Conservation (phyloP, 495 filamentous ascomycete species). For the Penicillium paradoxum region DNA sequence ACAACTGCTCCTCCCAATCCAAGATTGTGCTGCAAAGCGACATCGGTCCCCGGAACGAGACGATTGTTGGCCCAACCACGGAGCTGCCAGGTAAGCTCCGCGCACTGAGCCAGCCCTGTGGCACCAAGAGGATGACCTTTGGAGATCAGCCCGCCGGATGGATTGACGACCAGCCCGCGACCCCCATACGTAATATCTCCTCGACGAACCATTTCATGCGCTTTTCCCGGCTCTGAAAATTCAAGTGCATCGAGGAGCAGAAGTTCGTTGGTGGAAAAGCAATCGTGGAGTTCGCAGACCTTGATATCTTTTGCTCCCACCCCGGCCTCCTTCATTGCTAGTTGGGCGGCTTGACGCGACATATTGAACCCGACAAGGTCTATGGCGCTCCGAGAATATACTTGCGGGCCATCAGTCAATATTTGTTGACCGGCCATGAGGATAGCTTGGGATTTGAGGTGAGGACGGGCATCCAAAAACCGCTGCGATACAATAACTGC, state of each 20-base stretch:
- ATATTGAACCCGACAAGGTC: constrained; percentile 85
- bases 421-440: constrained; percentile 81
- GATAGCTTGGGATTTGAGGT: constrained; percentile 72
- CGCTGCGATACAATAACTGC: constrained; percentile 80
- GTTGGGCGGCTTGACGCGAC: constrained; percentile 62
- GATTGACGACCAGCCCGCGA: constrained; percentile 72
- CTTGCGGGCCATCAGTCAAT: constrained; percentile 67
- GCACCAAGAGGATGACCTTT: constrained; percentile 94
- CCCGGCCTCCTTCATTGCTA: constrained; percentile 68
- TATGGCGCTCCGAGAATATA: constrained; percentile 73
- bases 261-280: constrained; percentile 92
- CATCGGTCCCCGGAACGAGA: constrained; percentile 56
- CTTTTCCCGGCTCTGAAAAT: constrained; percentile 69
- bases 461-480: constrained; percentile 76
- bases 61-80: constrained; percentile 93
- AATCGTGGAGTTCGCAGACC: constrained; percentile 90
- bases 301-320: constrained; percentile 62
- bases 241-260: constrained; percentile 77
- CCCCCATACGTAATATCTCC: constrained; percentile 94
- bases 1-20: constrained; percentile 82
- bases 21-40: constrained; percentile 78
- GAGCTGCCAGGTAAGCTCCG: constrained; percentile 91
- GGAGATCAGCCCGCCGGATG: constrained; percentile 83
- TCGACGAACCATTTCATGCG: constrained; percentile 80
- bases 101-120: constrained; percentile 87